Evolutionary conservation across 352 stramenopile genomes (phyloP).

Genomic region (Phytophthora vignae): DNA sequence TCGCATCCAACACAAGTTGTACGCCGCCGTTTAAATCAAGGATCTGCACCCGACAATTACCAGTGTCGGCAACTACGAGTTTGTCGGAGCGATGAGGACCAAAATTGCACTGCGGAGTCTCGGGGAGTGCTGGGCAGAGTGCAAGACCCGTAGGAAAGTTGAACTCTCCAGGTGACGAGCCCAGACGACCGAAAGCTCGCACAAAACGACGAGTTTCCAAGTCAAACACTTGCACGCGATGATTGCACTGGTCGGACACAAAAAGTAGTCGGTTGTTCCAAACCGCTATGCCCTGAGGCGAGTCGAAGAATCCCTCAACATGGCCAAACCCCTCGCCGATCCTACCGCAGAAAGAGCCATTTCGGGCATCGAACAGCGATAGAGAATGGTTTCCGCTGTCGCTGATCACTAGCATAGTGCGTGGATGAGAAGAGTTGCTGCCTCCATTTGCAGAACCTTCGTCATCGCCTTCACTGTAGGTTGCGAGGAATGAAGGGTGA

Average conservation of each 20-base stretch:
- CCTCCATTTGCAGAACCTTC: neutral
- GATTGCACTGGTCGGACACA: conserved; percentile 74
- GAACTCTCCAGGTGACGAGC: conserved; percentile 45
- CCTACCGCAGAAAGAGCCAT: conserved; percentile 40
- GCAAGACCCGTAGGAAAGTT: conserved; percentile 56
- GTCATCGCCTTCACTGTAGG: conserved; percentile 10
- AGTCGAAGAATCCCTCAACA: conserved; percentile 56
- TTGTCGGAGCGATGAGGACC: conserved; percentile 57
- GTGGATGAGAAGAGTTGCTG: neutral
- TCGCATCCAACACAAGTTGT: conserved; percentile 45
- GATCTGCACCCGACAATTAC: conserved; percentile 66
- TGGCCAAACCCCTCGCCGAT: conserved; percentile 70
- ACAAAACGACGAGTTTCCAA: conserved; percentile 35
- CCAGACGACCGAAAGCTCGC: conserved; percentile 44
- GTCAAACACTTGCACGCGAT: conserved; percentile 72
- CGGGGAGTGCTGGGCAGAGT: conserved; percentile 49
- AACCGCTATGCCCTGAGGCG: conserved; percentile 62
- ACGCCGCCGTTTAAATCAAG: conserved; percentile 40
- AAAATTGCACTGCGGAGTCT: conserved; percentile 55
- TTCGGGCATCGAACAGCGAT: conserved; percentile 57
- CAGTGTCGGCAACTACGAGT: conserved; percentile 57
- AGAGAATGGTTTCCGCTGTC: conserved; percentile 73
- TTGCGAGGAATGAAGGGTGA: conserved; percentile 53
- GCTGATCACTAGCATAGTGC: conserved; percentile 47
- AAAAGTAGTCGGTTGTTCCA: conserved; percentile 52